Evolutionary conservation across 208 protist species (phyloP), one percentile per base, ranked within the genome.

Genomic region (Leptomonas seymouri): DNA sequence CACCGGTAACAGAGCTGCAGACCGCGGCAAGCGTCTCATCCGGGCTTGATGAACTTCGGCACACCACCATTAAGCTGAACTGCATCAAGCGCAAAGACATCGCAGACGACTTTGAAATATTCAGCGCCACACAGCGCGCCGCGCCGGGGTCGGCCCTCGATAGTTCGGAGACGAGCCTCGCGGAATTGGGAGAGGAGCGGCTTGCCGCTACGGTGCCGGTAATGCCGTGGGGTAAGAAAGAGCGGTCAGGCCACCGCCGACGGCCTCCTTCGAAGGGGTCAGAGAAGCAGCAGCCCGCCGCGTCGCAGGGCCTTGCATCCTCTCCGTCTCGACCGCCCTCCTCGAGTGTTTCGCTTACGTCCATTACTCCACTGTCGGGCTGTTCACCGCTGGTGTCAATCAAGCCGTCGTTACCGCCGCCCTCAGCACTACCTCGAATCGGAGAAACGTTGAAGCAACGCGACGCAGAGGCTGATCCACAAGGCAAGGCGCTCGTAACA

Each of bases 11-110:
- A 21, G 57, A 44, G 34, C 18, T 31, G 46, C 56, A 41, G 34
- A 56, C 53, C 18, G 41, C 54, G 6, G 21, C 45, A 18, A 53
- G 25, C 16, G 57, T 64, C 23, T 70, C 64, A 16, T 34, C 55
- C 18, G 56, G 39, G 18, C 53, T 71, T 31, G 62, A 65, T 23
- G 48, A 72, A 76, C 42, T 73, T 80, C 53, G 70, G 49, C 55
- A 74, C 60, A 67, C 57, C 78, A 81, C 82, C 80, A 93, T 96
- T 51, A 96, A 80, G 12, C 80, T 96, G 23, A 88, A 81, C 63
- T 91, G 88, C 23, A 69, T 96, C 30, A 90, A 89, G 77, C 81
- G 91, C 8, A 87, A 87, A 31, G 78, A 90, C 44, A 86, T 93
- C 53, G 81, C 87, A 5, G 87, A 93, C 48, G 85, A 87, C 60